Base-by-base conservation (phyloP, 495 filamentous ascomycete genomes). In the Lasiosphaeria miniovina region DNA sequence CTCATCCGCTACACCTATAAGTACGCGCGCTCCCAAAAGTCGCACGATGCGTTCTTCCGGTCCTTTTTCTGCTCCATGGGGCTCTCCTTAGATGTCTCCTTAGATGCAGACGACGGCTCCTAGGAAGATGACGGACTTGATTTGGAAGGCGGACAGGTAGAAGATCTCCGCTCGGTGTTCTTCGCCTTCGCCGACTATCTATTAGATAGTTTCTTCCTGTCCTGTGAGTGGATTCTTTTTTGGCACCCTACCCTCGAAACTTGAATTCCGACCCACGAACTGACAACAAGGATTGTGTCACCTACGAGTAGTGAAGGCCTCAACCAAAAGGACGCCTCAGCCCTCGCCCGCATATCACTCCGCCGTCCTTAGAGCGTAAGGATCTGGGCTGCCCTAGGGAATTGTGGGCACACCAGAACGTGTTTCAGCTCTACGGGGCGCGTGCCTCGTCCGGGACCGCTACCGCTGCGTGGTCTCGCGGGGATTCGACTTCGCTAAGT, bases 151-250 rank as follows among this genome's bases (percentile, higher is more conserved):
- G 36, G 11, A 3, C 12, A 55, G 1, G 46, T 34, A 4, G 57
- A 57, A 8, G 52, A 54, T 14, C 55, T 65, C 35, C 61, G 63
- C n/a, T 48, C 53, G 24, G 46, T 17, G 32, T 58, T 68, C 11
- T 61, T 63, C 52, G 54, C 32, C 52, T 68, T 70, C 41, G 65
- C 63, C 10, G 65, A 66, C 12, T 60, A 68, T 48, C 59, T 70
- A 35, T 34, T 67, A 0, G 49, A 70, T 43, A 62, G 65, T 48
- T 70, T 70, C 65, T 70, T 68, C 54, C 24, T 70, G 33, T 63
- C 63, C 34, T 54, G 65, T 68, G 57, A 57, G 54, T 43, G 11
- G 43, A 34, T 34, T 31, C 62, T 62, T 50, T 50, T 61, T 51
- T 41, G 11, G 12, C 12, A 46, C 6, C 15, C 43, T 6, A 14